A percentile compares a stretch with the other conserved stretches of the same genome.
phyloP scores from a whole-genome alignment of 192 early-diverging fungal species.

The Spizellomyces sp. region DNA sequence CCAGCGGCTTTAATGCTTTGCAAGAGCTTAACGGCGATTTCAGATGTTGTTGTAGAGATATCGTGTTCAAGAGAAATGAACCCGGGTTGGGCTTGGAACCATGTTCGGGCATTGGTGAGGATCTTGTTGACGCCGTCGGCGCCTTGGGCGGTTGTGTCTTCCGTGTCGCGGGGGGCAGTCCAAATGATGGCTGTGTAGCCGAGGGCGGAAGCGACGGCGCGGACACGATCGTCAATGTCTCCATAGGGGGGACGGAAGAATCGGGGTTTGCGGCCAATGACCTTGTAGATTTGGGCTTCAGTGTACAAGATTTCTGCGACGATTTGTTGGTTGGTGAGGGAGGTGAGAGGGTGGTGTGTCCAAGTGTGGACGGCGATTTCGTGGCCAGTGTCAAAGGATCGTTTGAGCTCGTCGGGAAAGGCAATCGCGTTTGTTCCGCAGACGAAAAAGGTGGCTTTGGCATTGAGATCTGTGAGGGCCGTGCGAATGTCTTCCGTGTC shows the following conservation, averaged over 20 bases:
- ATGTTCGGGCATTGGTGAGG: neutral
- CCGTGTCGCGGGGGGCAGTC: conserved; percentile 29
- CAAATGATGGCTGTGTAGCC: conserved; percentile 49
- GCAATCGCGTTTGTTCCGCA: conserved; percentile 22
- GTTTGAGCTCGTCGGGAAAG: conserved; percentile 30
- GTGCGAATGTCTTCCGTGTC: conserved; percentile 19
- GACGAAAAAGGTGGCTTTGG: conserved; percentile 40
- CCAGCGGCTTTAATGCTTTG: neutral
- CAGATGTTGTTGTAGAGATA: conserved; percentile 13
- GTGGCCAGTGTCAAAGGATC: conserved; percentile 35
- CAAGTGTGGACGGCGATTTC: conserved; percentile 53
- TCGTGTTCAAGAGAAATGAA: conserved; percentile 51
- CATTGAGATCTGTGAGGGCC: neutral
- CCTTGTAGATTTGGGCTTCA: conserved; percentile 44
- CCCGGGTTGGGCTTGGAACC: conserved; percentile 31
- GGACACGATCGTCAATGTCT: conserved; percentile 74
- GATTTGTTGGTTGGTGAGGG: conserved; percentile 66
- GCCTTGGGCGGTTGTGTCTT: conserved; percentile 25
- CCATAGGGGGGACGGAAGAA: conserved; percentile 72
- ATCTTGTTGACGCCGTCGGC: conserved; percentile 18
- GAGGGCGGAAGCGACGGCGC: conserved; percentile 61
- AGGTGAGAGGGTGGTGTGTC: conserved; percentile 61
- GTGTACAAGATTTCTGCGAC: conserved; percentile 73
- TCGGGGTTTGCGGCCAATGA: conserved; percentile 46
- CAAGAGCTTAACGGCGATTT: conserved; percentile 16